A percentile compares a stretch with the other conserved stretches of the same genome.
These are phyloP conservation scores for Fusarium neocosmosporiellum DNA, from an alignment of 2,329 filamentous ascomycete genomes.

Conservation along the genomic window DNA sequence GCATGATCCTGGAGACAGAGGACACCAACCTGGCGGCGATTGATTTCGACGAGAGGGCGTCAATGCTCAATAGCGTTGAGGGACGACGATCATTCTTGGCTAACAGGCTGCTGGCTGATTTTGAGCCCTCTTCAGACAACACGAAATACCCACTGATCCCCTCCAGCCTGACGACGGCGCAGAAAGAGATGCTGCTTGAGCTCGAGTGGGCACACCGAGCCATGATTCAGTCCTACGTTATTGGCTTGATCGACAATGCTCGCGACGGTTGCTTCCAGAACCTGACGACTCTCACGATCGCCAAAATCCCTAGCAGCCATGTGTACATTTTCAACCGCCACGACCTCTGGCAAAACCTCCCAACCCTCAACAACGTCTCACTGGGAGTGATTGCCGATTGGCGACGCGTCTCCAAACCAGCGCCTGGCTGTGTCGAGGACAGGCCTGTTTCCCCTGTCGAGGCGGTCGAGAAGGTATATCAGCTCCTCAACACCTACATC, in stretches of 20 bases:
- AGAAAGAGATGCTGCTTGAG: conserved; percentile 76
- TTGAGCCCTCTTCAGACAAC: conserved; percentile 38
- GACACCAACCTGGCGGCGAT: conserved; percentile 43
- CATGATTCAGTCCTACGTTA: conserved; percentile 74
- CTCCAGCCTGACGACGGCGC: conserved; percentile 66
- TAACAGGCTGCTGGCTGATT: conserved; percentile 19
- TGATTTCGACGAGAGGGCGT: conserved; percentile 49
- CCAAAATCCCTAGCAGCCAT: conserved; percentile 72
- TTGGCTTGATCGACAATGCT: conserved; percentile 71
- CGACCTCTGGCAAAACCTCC: conserved; percentile 72
- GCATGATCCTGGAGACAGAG: conserved; percentile 51
- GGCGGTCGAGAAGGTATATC: conserved; percentile 63
- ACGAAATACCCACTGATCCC: conserved; percentile 59
- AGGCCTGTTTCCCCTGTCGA: conserved; percentile 60
- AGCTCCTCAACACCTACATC: conserved; percentile 63
- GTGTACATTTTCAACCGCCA: conserved; percentile 64
- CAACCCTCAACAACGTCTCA: conserved; percentile 64
- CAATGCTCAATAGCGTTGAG: conserved; percentile 25
- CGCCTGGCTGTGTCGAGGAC: conserved; percentile 62
- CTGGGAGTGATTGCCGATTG: conserved; percentile 74
- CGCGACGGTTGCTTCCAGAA: conserved; percentile 58
- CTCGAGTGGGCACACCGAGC: conserved; percentile 76
- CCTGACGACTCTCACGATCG: conserved; percentile 70
- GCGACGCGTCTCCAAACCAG: conserved; percentile 66
- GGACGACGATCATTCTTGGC: conserved; percentile 15